Evolutionary conservation across 192 early-diverging fungal genomes (phyloP).

Genomic region (Cetraspora pellucida): DNA sequence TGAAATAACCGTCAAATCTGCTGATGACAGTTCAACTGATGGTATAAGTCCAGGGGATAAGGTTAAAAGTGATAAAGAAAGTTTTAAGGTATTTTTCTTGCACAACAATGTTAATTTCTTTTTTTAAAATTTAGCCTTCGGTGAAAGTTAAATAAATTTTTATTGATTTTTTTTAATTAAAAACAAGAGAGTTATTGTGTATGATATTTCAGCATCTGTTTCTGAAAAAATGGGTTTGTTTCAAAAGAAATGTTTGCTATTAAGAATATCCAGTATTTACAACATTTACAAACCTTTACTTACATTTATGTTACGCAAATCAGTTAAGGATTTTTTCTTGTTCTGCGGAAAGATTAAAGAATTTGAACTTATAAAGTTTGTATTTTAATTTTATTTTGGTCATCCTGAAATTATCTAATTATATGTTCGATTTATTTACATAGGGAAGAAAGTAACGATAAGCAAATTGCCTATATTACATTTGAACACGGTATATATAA

Average conservation of each 20-base stretch:
- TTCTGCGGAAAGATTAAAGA: conserved; percentile 68
- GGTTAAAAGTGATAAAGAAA: background rate
- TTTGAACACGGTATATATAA: conserved; percentile 54
- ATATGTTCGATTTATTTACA: background rate
- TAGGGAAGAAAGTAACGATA: conserved; percentile 52
- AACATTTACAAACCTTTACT: too few species aligned
- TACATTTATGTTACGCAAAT: too few species aligned
- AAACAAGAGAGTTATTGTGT: conserved; percentile 46
- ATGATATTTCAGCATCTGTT: conserved; percentile 54
- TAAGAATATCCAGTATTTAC: background rate
- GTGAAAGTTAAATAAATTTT: too few species aligned
- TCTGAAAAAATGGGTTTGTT: conserved; percentile 60
- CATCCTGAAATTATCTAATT: background rate
- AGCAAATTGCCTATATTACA: conserved; percentile 57
- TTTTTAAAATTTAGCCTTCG: too few species aligned
- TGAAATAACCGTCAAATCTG: conserved; percentile 56
- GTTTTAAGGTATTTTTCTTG: too few species aligned
- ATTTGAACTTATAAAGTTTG: conserved; percentile 64
- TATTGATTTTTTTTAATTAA: too few species aligned
- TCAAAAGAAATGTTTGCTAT: background rate
- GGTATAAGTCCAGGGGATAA: conserved; percentile 44
- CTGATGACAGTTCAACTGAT: conserved; percentile 46
- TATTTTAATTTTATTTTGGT: background rate
- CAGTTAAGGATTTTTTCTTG: conserved; percentile 68
- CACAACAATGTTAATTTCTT: too few species aligned